Evolutionary conservation across 2,329 filamentous ascomycete species (phyloP), one percentile per base, ranked within the genome.

Genomic region (Stagonosporopsis rhizophila): DNA sequence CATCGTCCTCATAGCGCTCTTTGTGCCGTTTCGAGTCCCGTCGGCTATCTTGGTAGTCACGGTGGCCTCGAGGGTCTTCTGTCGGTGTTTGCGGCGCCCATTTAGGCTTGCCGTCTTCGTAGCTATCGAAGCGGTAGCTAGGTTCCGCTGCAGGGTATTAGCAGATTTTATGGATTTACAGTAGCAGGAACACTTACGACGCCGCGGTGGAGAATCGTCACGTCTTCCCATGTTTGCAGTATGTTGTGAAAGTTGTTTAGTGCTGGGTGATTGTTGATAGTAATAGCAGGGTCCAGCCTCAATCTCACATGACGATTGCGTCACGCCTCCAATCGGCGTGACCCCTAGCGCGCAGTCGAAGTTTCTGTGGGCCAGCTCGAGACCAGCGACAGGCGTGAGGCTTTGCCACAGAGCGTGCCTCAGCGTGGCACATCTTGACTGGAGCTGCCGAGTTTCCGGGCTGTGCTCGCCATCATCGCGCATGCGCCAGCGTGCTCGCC

Each of bases 51-150:
- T 61, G 60, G 23, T 67, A 63, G 17, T 68, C 66, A 37, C 57
- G 60, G 47, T 68, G 61, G 34, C 64, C 65, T 34, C 59, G 56
- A 39, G 66, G 58, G 30, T 68, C 58, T 53, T 69, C 65, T 50
- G 56, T 59, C 2, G 53, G 47, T 3, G 47, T 47, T 20, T 52
- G 60, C 8, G 66, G 66, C 19, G 65, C 59, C 66, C 66, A 69
- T 58, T 61, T 64, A 6, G 66, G 62, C 49, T 68, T 69, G 44
- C 66, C 66, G 59, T 68, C 65, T 52, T 69, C 66, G 60, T 69
- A 69, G 53, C 62, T 65, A 27, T 69, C 65, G 47, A 69, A 69
- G 59, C 59, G 64, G 52, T 69, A 69, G 19, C 63, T 66, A 44
- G 65, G 60, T 22, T 65, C 62, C 37, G 64, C 63, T 61, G 47